Evolutionary conservation across 148 eudicot genomes (phyloP).

Genomic region (Fallopia convolvulus): DNA sequence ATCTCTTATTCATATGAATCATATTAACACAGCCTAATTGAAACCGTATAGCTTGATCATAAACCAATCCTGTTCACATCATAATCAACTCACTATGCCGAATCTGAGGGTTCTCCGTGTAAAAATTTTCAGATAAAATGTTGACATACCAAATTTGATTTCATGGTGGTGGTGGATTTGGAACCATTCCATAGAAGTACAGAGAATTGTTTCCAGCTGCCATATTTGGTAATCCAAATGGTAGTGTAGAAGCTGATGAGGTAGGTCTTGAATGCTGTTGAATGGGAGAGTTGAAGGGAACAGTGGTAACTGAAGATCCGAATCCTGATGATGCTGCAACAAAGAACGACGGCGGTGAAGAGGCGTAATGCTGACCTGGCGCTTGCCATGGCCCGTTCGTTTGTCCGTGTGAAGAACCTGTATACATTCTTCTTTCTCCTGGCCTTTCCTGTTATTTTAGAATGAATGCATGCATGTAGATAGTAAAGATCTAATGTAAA

Average conservation of each 20-base stretch:
- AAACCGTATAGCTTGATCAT: not conserved
- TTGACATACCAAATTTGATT: not conserved
- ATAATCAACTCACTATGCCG: not conserved
- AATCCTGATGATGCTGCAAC: constrained; percentile 98
- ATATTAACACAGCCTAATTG: constrained; percentile 6
- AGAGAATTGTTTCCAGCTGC: constrained; percentile 19
- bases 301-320: constrained; percentile 26
- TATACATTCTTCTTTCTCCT: constrained; percentile 14
- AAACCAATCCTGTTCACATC: not conserved
- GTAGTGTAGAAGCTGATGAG: constrained; percentile 10
- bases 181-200: constrained; percentile 22
- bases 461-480: not conserved
- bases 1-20: constrained; percentile 1
- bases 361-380: constrained; percentile 22
- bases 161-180: constrained; percentile 27
- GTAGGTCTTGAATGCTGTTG: not conserved
- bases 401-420: constrained; percentile 15
- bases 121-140: not conserved
- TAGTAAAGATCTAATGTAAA: not conserved
- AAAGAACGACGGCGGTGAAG: constrained; percentile 32
- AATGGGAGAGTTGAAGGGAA: constrained; percentile 16
- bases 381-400: constrained; percentile 26
- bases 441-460: constrained; percentile 19
- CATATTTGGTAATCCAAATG: constrained; percentile 5
- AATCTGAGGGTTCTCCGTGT: not conserved